These are phyloP conservation scores for Fusarium oxysporum DNA, from an alignment of 2,329 filamentous ascomycete species.

Conservation along the genomic window DNA sequence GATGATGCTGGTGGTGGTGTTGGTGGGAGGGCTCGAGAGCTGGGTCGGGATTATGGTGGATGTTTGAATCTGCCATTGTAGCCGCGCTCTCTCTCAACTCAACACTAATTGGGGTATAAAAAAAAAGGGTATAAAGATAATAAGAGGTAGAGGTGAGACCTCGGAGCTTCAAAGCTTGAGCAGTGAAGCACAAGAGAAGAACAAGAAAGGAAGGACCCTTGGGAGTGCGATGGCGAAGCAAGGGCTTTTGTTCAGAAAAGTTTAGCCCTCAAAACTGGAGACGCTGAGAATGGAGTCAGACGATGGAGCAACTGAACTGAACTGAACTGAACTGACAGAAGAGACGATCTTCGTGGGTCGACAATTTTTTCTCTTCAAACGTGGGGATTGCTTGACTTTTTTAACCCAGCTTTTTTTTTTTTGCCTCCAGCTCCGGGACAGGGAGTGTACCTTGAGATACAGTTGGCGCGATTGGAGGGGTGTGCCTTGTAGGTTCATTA, in stretches of 20 bases:
- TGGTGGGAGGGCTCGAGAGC: constrained; percentile 53
- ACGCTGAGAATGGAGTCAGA: neutral
- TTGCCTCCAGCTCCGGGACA: neutral
- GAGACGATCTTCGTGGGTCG: constrained; percentile 31
- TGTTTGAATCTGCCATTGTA: constrained; percentile 33
- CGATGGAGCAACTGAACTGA: neutral
- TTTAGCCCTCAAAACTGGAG: constrained; percentile 16
- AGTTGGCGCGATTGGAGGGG: neutral
- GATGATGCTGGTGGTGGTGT: constrained; percentile 57
- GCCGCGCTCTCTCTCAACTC: neutral
- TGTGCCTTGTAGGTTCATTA: neutral
- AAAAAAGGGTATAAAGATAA: neutral
- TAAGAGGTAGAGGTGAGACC: neutral
- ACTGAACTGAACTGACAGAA: neutral
- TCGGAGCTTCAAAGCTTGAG: constrained; percentile 29
- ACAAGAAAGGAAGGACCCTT: constrained; percentile 2
- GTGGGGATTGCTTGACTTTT: constrained; percentile 33
- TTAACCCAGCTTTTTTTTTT: constrained; percentile 10
- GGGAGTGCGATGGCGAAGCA: neutral
- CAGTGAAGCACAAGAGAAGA: constrained; percentile 25
- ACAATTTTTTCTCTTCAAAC: neutral
- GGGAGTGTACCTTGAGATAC: neutral
- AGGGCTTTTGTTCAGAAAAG: constrained; percentile 12
- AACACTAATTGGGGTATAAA: neutral
- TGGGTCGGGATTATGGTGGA: constrained; percentile 39